Conservation (phyloP, 2,329 filamentous ascomycete species). For the Penicillium sclerotiorum region DNA sequence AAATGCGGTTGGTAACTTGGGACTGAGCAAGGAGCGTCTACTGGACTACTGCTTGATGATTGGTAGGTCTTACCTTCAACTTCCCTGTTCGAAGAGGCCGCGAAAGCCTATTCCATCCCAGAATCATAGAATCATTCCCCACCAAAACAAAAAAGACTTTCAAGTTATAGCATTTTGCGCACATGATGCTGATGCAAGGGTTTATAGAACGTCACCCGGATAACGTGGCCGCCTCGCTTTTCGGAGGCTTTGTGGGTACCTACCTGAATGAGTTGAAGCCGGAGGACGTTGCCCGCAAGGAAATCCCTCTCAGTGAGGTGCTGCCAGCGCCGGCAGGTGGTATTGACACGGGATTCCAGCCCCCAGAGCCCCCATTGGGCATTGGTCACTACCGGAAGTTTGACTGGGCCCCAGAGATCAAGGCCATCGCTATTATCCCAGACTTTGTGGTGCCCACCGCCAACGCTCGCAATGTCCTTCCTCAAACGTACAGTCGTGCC, state of each 20-base stretch:
- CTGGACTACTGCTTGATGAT: conserved; percentile 99
- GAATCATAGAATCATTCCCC: neutral
- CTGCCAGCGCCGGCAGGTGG: conserved; percentile 88
- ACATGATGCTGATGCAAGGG: conserved; percentile 18
- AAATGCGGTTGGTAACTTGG: conserved; percentile 81
- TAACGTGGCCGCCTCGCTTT: conserved; percentile 92
- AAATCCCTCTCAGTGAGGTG: conserved; percentile 93
- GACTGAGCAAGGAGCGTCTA: conserved; percentile 76
- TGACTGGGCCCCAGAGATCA: conserved; percentile 90
- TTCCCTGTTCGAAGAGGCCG: neutral
- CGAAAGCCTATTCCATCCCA: neutral
- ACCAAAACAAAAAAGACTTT: too few relatives aligned
- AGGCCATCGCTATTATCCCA: conserved; percentile 94
- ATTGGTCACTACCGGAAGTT: conserved; percentile 98
- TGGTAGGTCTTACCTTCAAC: conserved; percentile 52
- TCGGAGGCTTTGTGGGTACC: conserved; percentile 94
- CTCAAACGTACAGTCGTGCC: conserved; percentile 73
- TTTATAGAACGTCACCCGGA: conserved; percentile 75
- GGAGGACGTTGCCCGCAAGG: conserved; percentile 84
- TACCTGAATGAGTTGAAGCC: conserved; percentile 91
- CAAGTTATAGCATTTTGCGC: too few relatives aligned
- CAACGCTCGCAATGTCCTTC: conserved; percentile 82
- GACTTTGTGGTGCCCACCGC: conserved; percentile 96
- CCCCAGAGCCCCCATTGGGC: conserved; percentile 84
- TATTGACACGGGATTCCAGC: conserved; percentile 81